Percentiles rank a stretch among this genome's conserved stretches.
These are phyloP conservation scores for Plasmodium gonderi DNA, from an alignment of 169 alveolate genomes.

Conservation along the genomic window DNA sequence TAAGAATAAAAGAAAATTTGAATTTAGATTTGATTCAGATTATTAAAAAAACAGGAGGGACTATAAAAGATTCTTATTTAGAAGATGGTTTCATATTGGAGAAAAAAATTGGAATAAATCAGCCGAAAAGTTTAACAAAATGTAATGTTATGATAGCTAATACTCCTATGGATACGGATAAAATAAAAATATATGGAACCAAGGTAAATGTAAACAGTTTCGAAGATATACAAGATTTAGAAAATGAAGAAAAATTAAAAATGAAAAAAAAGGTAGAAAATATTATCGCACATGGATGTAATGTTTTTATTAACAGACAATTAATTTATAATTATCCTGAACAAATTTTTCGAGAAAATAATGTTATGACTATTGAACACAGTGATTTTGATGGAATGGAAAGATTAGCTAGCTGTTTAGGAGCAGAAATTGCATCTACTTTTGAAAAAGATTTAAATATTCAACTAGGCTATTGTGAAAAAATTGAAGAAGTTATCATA, in stretches of 20 bases:
- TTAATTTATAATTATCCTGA: slow-evolving; percentile 99
- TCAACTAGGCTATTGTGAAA: slow-evolving; percentile 95
- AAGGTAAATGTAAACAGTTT: slow-evolving; percentile 97
- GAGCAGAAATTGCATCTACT: slow-evolving; percentile 98
- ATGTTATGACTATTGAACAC: slow-evolving; percentile 99
- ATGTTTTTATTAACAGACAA: slow-evolving; percentile 99
- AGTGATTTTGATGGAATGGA: slow-evolving; percentile 99
- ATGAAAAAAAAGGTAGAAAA: slow-evolving; percentile 98
- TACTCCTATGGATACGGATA: slow-evolving; percentile 99
- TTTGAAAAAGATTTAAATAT: slow-evolving; percentile 97
- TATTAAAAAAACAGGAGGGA: slow-evolving; percentile 98
- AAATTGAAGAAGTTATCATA: slow-evolving; percentile 96
- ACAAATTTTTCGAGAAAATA: slow-evolving; percentile 95
- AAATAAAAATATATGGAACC: slow-evolving; percentile 99
- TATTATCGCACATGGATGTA: slow-evolving; percentile 96
- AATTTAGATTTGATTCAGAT: slow-evolving; percentile 93
- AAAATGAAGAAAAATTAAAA: slow-evolving; percentile 97
- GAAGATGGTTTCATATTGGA: slow-evolving; percentile 99
- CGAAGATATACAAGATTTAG: slow-evolving; percentile 98
- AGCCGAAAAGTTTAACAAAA: slow-evolving; percentile 92
- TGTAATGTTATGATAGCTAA: slow-evolving; percentile 96
- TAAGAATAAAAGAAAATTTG: slow-evolving; percentile 88
- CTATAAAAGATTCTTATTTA: slow-evolving; percentile 95
- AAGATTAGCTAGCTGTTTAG: slow-evolving; percentile 98
- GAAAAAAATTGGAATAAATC: slow-evolving; percentile 96